Base-by-base conservation (phyloP, 2,329 filamentous ascomycete genomes). In the Plenodomus biglobosus region DNA sequence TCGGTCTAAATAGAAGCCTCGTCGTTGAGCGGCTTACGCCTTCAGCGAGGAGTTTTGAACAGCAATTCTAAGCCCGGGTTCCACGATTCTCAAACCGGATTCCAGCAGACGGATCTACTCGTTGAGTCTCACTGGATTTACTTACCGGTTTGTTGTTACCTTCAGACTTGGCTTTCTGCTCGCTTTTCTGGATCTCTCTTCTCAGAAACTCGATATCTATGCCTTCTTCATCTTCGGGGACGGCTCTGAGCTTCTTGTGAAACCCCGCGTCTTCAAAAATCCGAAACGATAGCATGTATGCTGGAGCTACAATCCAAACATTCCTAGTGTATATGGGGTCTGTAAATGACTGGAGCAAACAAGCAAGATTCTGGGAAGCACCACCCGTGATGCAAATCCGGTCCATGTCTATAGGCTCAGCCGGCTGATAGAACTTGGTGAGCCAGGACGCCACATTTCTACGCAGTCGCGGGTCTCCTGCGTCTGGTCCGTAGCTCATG, bases 211-310 rank as follows among this genome's bases (percentile, higher is more conserved):
- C 80, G 19, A 95, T 69, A 69, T 95, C 84, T 34, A 95, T 74
- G 0, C 91, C 91, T 62, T 90, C 83, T 0, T 82, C 82, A 63
- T 92, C 88, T 73, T 95, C 90, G 0, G 86, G 85, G 11, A 92
- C 80, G 1, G 84, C 86, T 41, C 79, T 79, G 64, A 95, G 65
- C 30, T 84, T 81, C 3, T 80, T 80, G 3, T 77, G 76, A 57
- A 95, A 90, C 1, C 50, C 90, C 87, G 4, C 85, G 71, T 96
- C 92, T 48, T 88, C 85, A 63, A 96, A 91, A 46, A 95, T 88
- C n/a, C 85, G 80, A 63, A 88, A 91, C 0, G 85, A 88, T n/a
- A 95, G 77, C 71, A 90, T 88, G 67, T 95, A 96, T 39, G 86
- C 87, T 3, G 92, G 92, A 17, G 87, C 84, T 1, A 91, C 84